Evolutionary conservation across 441 rosid genomes (phyloP).

Genomic region (California macrophylla): DNA sequence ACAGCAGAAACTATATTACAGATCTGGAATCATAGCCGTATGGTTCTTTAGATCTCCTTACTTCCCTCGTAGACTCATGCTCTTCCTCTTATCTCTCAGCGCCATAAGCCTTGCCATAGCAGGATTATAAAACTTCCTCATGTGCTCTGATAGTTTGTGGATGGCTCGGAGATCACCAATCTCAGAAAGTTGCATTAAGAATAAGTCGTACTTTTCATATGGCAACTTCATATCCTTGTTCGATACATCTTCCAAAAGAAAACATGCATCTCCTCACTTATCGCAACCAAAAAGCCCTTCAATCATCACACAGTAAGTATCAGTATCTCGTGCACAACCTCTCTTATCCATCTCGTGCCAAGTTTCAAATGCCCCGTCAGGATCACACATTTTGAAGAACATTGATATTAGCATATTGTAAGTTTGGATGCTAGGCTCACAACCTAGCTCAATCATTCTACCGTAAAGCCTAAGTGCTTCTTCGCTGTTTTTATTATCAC

Average conservation of each 20-base stretch:
- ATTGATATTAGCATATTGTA: conserved; percentile 69
- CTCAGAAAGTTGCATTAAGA: conserved; percentile 61
- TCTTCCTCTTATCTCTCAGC: conserved; percentile 55
- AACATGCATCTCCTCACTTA: conserved; percentile 59
- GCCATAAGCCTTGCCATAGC: conserved; percentile 73
- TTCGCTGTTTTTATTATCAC: conserved; percentile 46
- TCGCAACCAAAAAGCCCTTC: conserved; percentile 71
- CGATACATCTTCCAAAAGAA: conserved; percentile 58
- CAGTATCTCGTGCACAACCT: conserved; percentile 49
- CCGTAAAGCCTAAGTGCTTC: conserved; percentile 69
- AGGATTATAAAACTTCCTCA: conserved; percentile 76
- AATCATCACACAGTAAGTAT: conserved; percentile 73
- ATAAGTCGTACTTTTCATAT: conserved; percentile 58
- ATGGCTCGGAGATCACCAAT: conserved; percentile 62
- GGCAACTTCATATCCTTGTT: conserved; percentile 62
- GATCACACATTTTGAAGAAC: conserved; percentile 58
- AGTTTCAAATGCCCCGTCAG: conserved; percentile 58
- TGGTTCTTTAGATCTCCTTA: not conserved
- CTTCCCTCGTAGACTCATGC: conserved; percentile 57
- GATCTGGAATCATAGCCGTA: not conserved
- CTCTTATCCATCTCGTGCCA: conserved; percentile 75
- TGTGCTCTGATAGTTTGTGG: conserved; percentile 69
- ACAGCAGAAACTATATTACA: not conserved
- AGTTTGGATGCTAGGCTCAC: conserved; percentile 81
- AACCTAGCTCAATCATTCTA: conserved; percentile 50